These are phyloP conservation scores for Backusella circina DNA, from an alignment of 192 early-diverging fungal species.

Conservation along the genomic window DNA sequence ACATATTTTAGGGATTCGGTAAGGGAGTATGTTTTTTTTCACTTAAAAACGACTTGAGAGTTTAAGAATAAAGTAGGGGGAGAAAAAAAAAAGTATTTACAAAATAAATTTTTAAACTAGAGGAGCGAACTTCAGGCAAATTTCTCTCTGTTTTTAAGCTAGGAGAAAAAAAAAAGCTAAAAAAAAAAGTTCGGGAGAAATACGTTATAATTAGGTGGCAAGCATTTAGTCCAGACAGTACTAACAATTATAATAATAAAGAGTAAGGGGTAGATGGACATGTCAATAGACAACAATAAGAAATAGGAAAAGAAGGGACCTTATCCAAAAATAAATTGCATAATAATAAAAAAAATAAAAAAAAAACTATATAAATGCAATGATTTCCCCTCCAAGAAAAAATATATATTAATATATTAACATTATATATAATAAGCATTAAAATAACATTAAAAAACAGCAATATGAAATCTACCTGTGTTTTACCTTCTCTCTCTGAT, in stretches of 20 bases:
- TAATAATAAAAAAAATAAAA: neutral
- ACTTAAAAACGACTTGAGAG: neutral
- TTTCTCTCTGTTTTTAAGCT: neutral
- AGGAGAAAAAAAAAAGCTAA: neutral
- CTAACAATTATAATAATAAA: neutral
- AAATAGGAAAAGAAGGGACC: neutral
- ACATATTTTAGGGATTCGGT: neutral
- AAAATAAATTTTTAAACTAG: neutral
- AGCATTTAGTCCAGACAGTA: neutral
- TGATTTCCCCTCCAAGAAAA: neutral
- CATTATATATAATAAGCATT: neutral
- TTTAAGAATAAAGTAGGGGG: neutral
- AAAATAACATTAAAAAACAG: neutral
- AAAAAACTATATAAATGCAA: neutral
- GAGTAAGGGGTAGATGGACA: neutral
- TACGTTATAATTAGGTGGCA: neutral
- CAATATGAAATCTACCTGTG: slow-evolving; percentile 15
- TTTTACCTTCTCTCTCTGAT: slow-evolving; percentile 23
- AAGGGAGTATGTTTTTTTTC: neutral
- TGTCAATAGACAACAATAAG: slow-evolving; percentile 2
- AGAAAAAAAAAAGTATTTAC: neutral
- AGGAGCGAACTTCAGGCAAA: neutral
- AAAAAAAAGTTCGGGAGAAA: neutral
- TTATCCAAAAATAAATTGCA: neutral
- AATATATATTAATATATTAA: slow-evolving; percentile 4